These are phyloP conservation scores for Talaromyces sp. DNA, from an alignment of 2,329 filamentous ascomycete genomes.

Conservation along the genomic window DNA sequence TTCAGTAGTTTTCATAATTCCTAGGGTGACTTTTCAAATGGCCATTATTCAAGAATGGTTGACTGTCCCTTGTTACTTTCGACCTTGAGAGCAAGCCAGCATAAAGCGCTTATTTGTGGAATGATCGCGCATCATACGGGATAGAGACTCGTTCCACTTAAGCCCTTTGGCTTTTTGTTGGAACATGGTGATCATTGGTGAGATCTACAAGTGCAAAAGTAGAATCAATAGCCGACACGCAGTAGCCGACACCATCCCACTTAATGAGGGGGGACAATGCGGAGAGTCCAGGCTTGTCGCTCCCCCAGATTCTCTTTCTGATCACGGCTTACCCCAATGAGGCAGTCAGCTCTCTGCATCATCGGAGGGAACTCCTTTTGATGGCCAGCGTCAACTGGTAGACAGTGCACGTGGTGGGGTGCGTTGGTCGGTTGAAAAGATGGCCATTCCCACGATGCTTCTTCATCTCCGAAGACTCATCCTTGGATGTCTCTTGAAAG, in stretches of 20 bases:
- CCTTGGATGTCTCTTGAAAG: not conserved
- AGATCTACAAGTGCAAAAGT: no score
- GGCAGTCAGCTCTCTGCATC: constrained; percentile 1
- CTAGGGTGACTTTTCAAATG: not conserved
- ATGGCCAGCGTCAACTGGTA: not conserved
- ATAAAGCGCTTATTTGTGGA: not conserved
- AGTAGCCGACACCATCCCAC: not conserved
- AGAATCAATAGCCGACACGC: not conserved
- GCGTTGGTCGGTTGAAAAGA: not conserved
- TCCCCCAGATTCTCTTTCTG: not conserved
- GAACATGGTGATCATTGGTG: not conserved
- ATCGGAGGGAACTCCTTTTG: constrained; percentile 7
- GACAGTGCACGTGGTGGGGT: constrained; percentile 11
- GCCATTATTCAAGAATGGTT: not conserved
- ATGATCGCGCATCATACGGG: not conserved
- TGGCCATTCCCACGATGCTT: not conserved
- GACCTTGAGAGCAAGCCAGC: not conserved
- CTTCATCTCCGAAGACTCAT: not conserved
- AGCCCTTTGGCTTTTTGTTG: not conserved
- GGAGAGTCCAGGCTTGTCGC: not conserved
- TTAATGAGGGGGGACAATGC: not conserved
- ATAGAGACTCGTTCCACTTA: not conserved
- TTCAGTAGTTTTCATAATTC: not conserved
- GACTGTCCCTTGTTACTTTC: not conserved
- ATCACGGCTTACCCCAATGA: not conserved